A percentile compares a stretch with the other conserved stretches of the same genome.
Evolutionary conservation across 2,329 filamentous ascomycete genomes (phyloP).

Genomic region (Botrytis hyacinthi): DNA sequence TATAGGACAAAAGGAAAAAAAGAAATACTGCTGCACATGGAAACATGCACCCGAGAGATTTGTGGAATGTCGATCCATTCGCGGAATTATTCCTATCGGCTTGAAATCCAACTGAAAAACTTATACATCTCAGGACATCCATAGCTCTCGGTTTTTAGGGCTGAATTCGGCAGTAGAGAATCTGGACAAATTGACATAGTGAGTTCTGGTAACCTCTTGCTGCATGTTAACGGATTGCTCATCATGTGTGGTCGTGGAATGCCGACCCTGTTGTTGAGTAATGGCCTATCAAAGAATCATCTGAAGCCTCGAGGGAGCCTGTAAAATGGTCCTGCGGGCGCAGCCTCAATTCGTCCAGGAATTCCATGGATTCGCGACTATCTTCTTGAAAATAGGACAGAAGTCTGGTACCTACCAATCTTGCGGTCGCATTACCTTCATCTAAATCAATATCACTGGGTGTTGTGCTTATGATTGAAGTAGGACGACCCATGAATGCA

Average conservation of each 20-base stretch:
- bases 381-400: background rate
- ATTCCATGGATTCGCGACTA: background rate
- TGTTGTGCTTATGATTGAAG: background rate
- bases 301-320: background rate
- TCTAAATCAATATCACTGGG: slow-evolving; percentile 13
- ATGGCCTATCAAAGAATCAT: background rate
- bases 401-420: background rate
- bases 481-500: slow-evolving; percentile 12
- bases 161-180: background rate
- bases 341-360: background rate
- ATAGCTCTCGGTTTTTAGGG: background rate
- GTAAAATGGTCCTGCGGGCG: background rate
- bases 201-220: background rate
- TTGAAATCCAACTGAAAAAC: background rate
- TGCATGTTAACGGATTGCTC: background rate
- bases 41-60: background rate
- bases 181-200: background rate
- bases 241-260: background rate
- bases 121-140: background rate
- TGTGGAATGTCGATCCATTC: background rate
- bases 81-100: background rate
- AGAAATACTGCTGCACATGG: background rate
- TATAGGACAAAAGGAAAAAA: background rate
- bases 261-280: background rate
- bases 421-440: background rate